phyloP scores from a whole-genome alignment of 78 protist species.

The Dictyostelium brefeldianum region DNA sequence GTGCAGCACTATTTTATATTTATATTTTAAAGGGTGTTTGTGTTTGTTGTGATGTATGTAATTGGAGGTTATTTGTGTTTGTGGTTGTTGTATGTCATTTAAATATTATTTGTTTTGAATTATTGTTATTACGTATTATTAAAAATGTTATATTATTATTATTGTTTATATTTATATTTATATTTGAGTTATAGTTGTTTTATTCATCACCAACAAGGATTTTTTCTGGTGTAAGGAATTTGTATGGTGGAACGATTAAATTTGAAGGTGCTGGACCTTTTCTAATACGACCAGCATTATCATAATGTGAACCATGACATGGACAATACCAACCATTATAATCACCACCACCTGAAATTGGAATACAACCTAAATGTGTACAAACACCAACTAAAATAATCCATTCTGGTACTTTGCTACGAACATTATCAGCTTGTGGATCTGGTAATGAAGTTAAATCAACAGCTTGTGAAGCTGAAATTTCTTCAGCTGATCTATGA shows the following conservation, averaged over 20 bases:
- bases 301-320: slow-evolving; percentile 99
- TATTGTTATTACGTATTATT: slow-evolving; percentile 7
- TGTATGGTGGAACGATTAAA: slow-evolving; percentile 78
- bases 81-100: not conserved
- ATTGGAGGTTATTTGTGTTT: too few relatives aligned
- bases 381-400: slow-evolving; percentile 96
- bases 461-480: slow-evolving; percentile 44
- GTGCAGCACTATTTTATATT: slow-evolving; percentile 3
- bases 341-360: slow-evolving; percentile 95
- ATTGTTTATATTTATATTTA: not conserved
- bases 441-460: slow-evolving; percentile 56
- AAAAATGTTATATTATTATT: not conserved
- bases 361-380: slow-evolving; percentile 99
- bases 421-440: slow-evolving; percentile 72
- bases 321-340: slow-evolving; percentile 98
- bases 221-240: slow-evolving; percentile 28
- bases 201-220: slow-evolving; percentile 82
- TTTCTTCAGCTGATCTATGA: slow-evolving; percentile 86
- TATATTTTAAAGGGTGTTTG: not conserved
- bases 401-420: slow-evolving; percentile 91
- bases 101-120: not conserved
- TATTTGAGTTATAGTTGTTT: not conserved
- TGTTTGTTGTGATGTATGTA: not conserved
- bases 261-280: slow-evolving; percentile 84
- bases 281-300: slow-evolving; percentile 97